Percentiles rank a stretch among this genome's conserved stretches.
Conservation (phyloP, 2,329 filamentous ascomycete genomes). For the Colletotrichum sp. region DNA sequence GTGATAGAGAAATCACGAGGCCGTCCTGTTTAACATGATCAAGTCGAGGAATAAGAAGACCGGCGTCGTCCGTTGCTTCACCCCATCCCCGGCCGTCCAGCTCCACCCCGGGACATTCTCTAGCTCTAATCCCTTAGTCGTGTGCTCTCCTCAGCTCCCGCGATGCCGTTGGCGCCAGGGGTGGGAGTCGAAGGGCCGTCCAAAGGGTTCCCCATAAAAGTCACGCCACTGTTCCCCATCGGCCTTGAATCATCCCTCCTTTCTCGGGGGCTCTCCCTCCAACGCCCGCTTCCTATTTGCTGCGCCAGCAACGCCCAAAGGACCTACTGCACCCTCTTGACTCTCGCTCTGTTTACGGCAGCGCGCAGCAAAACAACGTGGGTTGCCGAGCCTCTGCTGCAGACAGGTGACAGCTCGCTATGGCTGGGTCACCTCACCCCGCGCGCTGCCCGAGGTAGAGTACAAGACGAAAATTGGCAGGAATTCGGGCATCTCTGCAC, state of each 20-base stretch:
- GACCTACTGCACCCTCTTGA: background rate
- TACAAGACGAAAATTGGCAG: background rate
- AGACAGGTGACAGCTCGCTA: background rate
- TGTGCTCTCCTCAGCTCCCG: background rate
- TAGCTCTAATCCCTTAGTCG: conserved; percentile 1
- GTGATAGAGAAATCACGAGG: background rate
- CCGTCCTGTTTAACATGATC: background rate
- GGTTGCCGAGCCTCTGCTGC: background rate
- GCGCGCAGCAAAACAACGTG: background rate
- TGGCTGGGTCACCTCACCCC: background rate
- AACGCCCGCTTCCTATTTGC: background rate
- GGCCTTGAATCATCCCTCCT: conserved; percentile 7
- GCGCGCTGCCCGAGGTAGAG: background rate
- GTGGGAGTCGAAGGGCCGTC: background rate
- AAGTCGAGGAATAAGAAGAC: background rate
- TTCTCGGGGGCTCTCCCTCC: background rate
- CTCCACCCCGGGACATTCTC: conserved; percentile 15
- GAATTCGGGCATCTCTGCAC: background rate
- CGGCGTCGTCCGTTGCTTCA: background rate
- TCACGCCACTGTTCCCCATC: conserved; percentile 20
- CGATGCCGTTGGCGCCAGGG: background rate
- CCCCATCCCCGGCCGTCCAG: background rate
- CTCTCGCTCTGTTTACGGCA: background rate
- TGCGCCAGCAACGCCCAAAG: background rate
- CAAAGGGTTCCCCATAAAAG: conserved; percentile 11